Percentiles rank a stretch among this genome's conserved stretches.
phyloP scores from a whole-genome alignment of 2,329 filamentous ascomycete genomes.

The Fusarium sambucinum region DNA sequence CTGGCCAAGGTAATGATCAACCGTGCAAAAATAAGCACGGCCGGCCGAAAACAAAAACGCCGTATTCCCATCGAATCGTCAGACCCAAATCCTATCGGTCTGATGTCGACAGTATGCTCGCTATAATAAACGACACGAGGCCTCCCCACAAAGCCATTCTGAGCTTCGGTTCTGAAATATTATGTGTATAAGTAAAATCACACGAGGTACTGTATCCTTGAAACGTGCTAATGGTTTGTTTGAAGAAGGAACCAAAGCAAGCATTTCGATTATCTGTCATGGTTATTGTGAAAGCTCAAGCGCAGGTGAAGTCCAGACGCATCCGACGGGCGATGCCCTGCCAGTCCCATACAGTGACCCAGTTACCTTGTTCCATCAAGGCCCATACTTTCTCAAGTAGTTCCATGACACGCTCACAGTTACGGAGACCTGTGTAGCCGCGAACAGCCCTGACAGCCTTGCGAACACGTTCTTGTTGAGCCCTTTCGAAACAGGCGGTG shows the following conservation, averaged over 20 bases:
- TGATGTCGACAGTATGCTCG: constrained; percentile 15
- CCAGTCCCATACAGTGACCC: constrained; percentile 73
- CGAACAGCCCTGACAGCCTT: constrained; percentile 63
- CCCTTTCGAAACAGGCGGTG: constrained; percentile 67
- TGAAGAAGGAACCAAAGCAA: background rate
- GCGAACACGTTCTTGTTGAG: constrained; percentile 66
- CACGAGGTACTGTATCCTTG: background rate
- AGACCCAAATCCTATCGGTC: background rate
- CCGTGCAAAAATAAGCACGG: constrained; percentile 10
- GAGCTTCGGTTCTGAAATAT: constrained; percentile 8
- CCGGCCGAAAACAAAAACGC: constrained; percentile 31
- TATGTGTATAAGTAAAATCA: constrained; percentile 15
- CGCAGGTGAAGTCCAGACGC: constrained; percentile 68
- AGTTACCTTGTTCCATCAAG: constrained; percentile 69
- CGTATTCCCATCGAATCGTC: constrained; percentile 8
- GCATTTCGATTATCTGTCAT: constrained; percentile 17
- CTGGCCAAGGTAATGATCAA: background rate
- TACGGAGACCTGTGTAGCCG: constrained; percentile 70
- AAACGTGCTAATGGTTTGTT: constrained; percentile 5
- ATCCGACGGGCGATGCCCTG: constrained; percentile 66
- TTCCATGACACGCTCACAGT: constrained; percentile 65
- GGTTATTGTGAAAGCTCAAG: constrained; percentile 48
- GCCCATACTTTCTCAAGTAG: constrained; percentile 71
- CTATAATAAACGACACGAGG: constrained; percentile 12
- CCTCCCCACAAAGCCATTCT: constrained; percentile 16